Evolutionary conservation across 129 eudicot species (phyloP).

Genomic region (Solidago caesia): DNA sequence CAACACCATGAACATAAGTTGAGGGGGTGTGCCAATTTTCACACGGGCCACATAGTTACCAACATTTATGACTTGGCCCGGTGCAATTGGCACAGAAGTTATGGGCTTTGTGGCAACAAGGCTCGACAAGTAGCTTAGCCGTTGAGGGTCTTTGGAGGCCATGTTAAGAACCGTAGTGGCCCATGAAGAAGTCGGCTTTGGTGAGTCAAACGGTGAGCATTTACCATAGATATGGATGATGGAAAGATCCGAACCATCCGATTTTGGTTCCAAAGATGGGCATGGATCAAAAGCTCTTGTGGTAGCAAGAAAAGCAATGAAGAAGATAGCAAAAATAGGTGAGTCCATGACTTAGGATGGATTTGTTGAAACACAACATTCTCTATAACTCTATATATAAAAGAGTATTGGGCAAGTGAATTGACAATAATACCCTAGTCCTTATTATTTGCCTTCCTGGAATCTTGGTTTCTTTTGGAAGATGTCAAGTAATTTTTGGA

Average conservation of each 20-base stretch:
- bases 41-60: slow-evolving; percentile 79
- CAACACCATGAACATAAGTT: slow-evolving; percentile 88
- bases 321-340: slow-evolving; percentile 36
- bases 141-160: slow-evolving; percentile 77
- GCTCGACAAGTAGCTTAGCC: slow-evolving; percentile 65
- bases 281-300: slow-evolving; percentile 57
- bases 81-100: slow-evolving; percentile 57
- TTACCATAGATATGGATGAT: slow-evolving; percentile 73
- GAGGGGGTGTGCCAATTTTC: slow-evolving; percentile 78
- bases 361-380: slow-evolving; percentile 2
- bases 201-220: slow-evolving; percentile 80
- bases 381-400: slow-evolving; percentile 8
- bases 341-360: slow-evolving; percentile 39
- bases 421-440: slow-evolving; percentile 23
- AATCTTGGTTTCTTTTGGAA: slow-evolving; percentile 7
- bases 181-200: slow-evolving; percentile 62
- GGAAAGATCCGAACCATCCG: slow-evolving; percentile 56
- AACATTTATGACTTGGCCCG: slow-evolving; percentile 71
- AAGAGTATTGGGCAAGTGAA: slow-evolving; percentile 7
- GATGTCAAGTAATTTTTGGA: slow-evolving; percentile 4
- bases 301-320: slow-evolving; percentile 42
- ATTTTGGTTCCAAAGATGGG: slow-evolving; percentile 38
- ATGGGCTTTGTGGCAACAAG: slow-evolving; percentile 38
- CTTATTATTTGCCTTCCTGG: slow-evolving; percentile 3
- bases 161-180: slow-evolving; percentile 58